Evolutionary conservation across 176 grass and related monocot species (phyloP).

Genomic region (Dactylis glomerata): DNA sequence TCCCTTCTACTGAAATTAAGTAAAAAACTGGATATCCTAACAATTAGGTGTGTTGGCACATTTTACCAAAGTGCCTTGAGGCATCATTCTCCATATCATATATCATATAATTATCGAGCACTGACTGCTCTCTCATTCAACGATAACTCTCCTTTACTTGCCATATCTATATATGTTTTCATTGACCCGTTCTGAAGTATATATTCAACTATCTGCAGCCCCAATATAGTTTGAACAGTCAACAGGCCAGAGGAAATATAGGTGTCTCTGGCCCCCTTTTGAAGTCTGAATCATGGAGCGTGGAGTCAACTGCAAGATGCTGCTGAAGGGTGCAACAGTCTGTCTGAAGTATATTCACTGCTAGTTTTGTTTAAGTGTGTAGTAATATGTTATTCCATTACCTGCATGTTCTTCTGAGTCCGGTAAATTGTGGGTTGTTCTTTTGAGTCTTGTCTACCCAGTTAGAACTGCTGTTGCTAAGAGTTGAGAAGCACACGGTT

Average conservation of each 20-base stretch:
- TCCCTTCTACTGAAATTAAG: not conserved
- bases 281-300: slow-evolving; percentile 7
- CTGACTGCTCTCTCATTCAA: not conserved
- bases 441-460: no score
- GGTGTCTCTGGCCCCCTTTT: not conserved
- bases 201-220: slow-evolving; percentile 17
- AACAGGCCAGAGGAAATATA: slow-evolving; percentile 27
- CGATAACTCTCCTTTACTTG: not conserved
- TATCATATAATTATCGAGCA: not conserved
- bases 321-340: slow-evolving; percentile 4
- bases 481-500: no score
- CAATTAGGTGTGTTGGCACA: not conserved
- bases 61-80: not conserved
- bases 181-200: not conserved
- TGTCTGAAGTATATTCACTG: slow-evolving; percentile 5
- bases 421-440: no score
- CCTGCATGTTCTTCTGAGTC: no score
- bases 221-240: slow-evolving; percentile 31
- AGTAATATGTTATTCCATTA: slow-evolving; percentile 39
- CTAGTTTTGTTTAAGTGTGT: slow-evolving; percentile 31
- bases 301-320: slow-evolving; percentile 6
- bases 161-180: not conserved
- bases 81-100: not conserved
- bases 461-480: no score
- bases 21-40: not conserved